These are phyloP conservation scores for Moricandia arvensis DNA, from an alignment of 345 rosid species.

Conservation along the genomic window DNA sequence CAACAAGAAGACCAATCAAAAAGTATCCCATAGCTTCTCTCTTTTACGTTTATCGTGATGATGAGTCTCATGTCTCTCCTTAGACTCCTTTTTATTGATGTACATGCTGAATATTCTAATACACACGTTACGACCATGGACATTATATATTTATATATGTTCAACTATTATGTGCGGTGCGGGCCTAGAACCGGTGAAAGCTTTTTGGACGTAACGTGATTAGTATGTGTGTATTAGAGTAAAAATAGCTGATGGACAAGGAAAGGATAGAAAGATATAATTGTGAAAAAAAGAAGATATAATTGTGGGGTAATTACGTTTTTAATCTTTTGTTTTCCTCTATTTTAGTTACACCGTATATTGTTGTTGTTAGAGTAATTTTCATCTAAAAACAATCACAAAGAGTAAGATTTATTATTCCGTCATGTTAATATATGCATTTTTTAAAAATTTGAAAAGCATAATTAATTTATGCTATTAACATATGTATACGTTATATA, in stretches of 20 bases:
- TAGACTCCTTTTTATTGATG: slow-evolving; percentile 6
- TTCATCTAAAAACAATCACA: not conserved
- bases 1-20: slow-evolving; percentile 11
- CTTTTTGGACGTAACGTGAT: not conserved
- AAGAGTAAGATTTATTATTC: no score
- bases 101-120: not conserved
- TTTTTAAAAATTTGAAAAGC: no score
- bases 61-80: slow-evolving; percentile 6
- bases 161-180: not conserved
- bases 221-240: not conserved
- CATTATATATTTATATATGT: not conserved
- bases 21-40: slow-evolving; percentile 24
- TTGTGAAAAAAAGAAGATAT: not conserved
- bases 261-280: not conserved
- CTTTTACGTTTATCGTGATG: slow-evolving; percentile 1
- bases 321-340: not conserved
- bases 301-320: not conserved
- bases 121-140: slow-evolving; percentile 13
- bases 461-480: no score
- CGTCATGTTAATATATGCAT: no score
- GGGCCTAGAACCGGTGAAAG: not conserved
- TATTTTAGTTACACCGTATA: not conserved
- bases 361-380: not conserved
- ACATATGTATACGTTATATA: not conserved
- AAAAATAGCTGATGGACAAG: not conserved